These are phyloP conservation scores for Gynostemma pentaphyllum DNA, from an alignment of 306 rosid species.

Conservation along the genomic window DNA sequence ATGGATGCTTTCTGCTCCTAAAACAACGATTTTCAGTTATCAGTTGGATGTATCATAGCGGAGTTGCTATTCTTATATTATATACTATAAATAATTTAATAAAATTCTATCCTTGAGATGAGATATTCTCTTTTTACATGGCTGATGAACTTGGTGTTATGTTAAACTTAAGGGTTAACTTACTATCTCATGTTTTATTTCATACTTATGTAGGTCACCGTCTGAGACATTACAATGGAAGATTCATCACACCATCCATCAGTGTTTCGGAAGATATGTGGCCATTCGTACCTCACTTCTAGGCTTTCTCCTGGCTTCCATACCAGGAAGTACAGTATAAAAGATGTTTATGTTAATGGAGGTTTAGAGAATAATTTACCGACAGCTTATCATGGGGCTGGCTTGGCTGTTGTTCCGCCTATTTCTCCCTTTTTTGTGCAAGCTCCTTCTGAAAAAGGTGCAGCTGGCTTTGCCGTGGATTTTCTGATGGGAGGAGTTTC, in stretches of 20 bases:
- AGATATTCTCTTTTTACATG: background rate
- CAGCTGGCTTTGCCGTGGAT: conserved; percentile 37
- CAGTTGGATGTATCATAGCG: background rate
- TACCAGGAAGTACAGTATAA: conserved; percentile 19
- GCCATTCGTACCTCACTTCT: conserved; percentile 50
- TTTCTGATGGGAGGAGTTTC: conserved; percentile 93
- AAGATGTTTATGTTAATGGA: conserved; percentile 25
- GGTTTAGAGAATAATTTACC: conserved; percentile 25
- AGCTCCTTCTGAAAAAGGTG: conserved; percentile 70
- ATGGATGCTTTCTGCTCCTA: background rate
- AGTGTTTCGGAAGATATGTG: conserved; percentile 57
- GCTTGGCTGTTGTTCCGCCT: conserved; percentile 29
- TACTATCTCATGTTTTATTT: conserved; percentile 2
- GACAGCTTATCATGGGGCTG: conserved; percentile 17
- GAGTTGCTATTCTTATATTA: background rate
- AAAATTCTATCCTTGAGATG: too few species aligned
- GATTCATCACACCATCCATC: conserved; percentile 57
- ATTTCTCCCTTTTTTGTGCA: conserved; percentile 27
- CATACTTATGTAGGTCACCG: conserved; percentile 32
- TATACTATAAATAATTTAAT: background rate
- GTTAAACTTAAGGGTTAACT: background rate
- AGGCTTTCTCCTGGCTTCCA: conserved; percentile 39
- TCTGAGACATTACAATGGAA: conserved; percentile 40
- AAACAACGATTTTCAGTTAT: background rate
- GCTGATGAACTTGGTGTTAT: background rate